phyloP scores from a whole-genome alignment of 441 rosid species.

The Breynia disticha region DNA sequence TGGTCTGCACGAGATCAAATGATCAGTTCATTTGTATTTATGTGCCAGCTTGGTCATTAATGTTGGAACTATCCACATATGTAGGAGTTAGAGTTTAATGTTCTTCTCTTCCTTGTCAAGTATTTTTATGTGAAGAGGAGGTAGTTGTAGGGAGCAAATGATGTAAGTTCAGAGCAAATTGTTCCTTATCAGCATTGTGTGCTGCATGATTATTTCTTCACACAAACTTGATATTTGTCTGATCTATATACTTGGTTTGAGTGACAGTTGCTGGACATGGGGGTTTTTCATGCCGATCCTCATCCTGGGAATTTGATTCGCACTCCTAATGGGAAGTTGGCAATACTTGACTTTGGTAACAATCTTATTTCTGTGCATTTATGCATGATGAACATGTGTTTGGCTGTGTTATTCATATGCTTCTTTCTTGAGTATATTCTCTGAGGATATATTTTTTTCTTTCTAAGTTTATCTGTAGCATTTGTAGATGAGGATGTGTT shows the following conservation, averaged over 20 bases:
- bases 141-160: too few species aligned
- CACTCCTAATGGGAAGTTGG: constrained; percentile 94
- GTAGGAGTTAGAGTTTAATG: background rate
- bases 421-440: background rate
- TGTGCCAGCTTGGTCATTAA: constrained; percentile 1
- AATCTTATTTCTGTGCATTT: constrained; percentile 11
- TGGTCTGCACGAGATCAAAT: too few species aligned
- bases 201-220: too few species aligned
- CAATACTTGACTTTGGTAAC: constrained; percentile 95
- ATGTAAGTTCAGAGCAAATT: too few species aligned
- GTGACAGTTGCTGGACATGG: constrained; percentile 88
- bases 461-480: background rate
- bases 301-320: constrained; percentile 99
- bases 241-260: constrained; percentile 5
- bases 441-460: background rate
- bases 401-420: constrained; percentile 5
- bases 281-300: constrained; percentile 98
- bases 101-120: background rate
- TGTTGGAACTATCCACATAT: too few species aligned
- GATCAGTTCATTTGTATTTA: background rate
- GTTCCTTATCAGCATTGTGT: too few species aligned
- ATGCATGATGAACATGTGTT: constrained; percentile 12
- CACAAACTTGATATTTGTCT: background rate
- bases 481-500: background rate
- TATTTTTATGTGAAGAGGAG: too few species aligned